phyloP scores from a whole-genome alignment of 2,329 filamentous ascomycete species.

The Penicillium sp. region DNA sequence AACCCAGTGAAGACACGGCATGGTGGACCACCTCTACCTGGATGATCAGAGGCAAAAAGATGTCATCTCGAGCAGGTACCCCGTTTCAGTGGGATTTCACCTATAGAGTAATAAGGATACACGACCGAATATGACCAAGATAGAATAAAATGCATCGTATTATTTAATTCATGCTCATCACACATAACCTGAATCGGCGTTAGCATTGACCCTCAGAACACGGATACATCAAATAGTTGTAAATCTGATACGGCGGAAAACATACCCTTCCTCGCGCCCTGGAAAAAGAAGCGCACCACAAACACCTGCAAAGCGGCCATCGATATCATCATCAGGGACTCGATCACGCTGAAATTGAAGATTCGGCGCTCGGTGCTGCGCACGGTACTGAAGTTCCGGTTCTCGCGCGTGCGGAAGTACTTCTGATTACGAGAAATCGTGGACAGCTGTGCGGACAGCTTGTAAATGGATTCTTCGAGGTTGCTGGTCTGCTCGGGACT shows the following conservation, averaged over 20 bases:
- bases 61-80: constrained; percentile 4
- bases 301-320: constrained; percentile 98
- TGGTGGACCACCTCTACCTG: neutral
- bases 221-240: neutral
- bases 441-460: constrained; percentile 85
- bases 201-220: constrained; percentile 1
- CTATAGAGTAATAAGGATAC: constrained; percentile 13
- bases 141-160: constrained; percentile 26
- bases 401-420: constrained; percentile 98
- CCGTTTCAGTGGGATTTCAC: constrained; percentile 7
- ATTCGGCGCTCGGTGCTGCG: constrained; percentile 92
- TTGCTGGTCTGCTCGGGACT: constrained; percentile 81
- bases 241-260: constrained; percentile 7
- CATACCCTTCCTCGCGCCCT: constrained; percentile 66
- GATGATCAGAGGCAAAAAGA: neutral
- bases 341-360: constrained; percentile 94
- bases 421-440: constrained; percentile 97
- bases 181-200: constrained; percentile 31
- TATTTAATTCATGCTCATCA: constrained; percentile 33
- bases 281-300: constrained; percentile 97
- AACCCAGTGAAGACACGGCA: neutral
- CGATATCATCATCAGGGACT: constrained; percentile 81
- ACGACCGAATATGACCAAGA: constrained; percentile 3
- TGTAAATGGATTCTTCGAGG: constrained; percentile 91
- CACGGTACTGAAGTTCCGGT: constrained; percentile 97